Conservation (phyloP, 345 rosid genomes). For the Boechera retrofracta region DNA sequence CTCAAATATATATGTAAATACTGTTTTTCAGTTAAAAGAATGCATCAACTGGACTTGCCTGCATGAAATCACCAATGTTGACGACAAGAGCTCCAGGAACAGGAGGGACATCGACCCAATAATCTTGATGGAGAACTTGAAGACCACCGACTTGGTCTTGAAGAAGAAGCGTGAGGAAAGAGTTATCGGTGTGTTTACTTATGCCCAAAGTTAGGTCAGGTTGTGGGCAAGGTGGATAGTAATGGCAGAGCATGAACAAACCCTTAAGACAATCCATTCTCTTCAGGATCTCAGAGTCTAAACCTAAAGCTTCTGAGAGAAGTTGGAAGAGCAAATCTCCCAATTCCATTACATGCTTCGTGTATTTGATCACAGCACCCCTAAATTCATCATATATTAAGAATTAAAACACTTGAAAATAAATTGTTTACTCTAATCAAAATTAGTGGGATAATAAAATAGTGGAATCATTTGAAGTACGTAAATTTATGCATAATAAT, state of each 20-base stretch:
- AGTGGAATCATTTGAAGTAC: neutral
- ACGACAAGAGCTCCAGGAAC: slow-evolving; percentile 45
- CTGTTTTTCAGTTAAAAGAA: neutral
- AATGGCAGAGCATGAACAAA: slow-evolving; percentile 38
- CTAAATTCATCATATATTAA: slow-evolving; percentile 6
- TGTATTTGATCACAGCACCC: slow-evolving; percentile 38
- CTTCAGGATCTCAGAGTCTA: slow-evolving; percentile 31
- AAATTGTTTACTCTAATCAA: neutral
- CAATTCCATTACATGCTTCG: slow-evolving; percentile 28
- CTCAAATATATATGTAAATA: neutral
- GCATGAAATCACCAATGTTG: slow-evolving; percentile 48
- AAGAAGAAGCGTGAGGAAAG: slow-evolving; percentile 44
- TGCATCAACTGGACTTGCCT: slow-evolving; percentile 22
- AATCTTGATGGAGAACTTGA: slow-evolving; percentile 45
- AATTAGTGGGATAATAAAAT: neutral
- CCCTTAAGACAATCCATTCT: slow-evolving; percentile 38
- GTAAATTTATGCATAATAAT: neutral
- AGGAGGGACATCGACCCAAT: slow-evolving; percentile 47
- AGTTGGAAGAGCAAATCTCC: slow-evolving; percentile 37
- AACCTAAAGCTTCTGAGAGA: slow-evolving; percentile 49
- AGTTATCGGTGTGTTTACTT: slow-evolving; percentile 42
- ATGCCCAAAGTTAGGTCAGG: slow-evolving; percentile 48
- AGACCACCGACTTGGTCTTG: slow-evolving; percentile 54
- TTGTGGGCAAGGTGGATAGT: slow-evolving; percentile 52
- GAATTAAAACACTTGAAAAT: neutral